phyloP scores from a whole-genome alignment of 495 filamentous ascomycete species.

The Penicillium diatomitis region DNA sequence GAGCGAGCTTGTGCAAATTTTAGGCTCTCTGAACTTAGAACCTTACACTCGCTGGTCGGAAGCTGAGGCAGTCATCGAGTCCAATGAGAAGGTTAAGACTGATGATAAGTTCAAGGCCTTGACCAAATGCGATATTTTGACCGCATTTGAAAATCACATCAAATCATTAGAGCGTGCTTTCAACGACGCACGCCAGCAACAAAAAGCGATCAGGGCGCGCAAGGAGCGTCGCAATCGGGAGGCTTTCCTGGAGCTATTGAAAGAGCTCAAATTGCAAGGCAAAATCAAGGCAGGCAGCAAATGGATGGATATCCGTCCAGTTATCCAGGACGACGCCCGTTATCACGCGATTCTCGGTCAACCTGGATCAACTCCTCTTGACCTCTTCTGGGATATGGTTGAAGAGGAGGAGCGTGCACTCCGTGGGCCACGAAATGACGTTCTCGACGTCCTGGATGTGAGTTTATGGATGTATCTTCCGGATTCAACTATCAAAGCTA shows the following conservation, averaged over 20 bases:
- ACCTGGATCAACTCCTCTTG: slow-evolving; percentile 78
- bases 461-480: slow-evolving; percentile 21
- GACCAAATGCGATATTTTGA: slow-evolving; percentile 82
- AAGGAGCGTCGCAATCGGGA: slow-evolving; percentile 82
- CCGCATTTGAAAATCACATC: slow-evolving; percentile 89
- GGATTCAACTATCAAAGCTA: slow-evolving; percentile 1
- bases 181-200: slow-evolving; percentile 79
- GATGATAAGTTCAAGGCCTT: slow-evolving; percentile 86
- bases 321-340: slow-evolving; percentile 72
- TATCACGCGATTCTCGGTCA: slow-evolving; percentile 83
- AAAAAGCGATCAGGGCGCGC: slow-evolving; percentile 70
- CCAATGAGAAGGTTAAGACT: slow-evolving; percentile 68
- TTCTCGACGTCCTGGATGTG: slow-evolving; percentile 86
- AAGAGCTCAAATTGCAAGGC: slow-evolving; percentile 61
- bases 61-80: slow-evolving; percentile 71
- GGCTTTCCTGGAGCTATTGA: slow-evolving; percentile 61
- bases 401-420: slow-evolving; percentile 87
- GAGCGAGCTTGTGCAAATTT: slow-evolving; percentile 69
- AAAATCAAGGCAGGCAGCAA: slow-evolving; percentile 87
- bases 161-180: slow-evolving; percentile 81
- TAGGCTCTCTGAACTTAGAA: slow-evolving; percentile 80
- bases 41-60: slow-evolving; percentile 94
- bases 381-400: slow-evolving; percentile 93
- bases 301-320: slow-evolving; percentile 75
- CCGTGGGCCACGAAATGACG: slow-evolving; percentile 71